Base-by-base conservation (phyloP, 306 rosid species). In the Quercus glauca region DNA sequence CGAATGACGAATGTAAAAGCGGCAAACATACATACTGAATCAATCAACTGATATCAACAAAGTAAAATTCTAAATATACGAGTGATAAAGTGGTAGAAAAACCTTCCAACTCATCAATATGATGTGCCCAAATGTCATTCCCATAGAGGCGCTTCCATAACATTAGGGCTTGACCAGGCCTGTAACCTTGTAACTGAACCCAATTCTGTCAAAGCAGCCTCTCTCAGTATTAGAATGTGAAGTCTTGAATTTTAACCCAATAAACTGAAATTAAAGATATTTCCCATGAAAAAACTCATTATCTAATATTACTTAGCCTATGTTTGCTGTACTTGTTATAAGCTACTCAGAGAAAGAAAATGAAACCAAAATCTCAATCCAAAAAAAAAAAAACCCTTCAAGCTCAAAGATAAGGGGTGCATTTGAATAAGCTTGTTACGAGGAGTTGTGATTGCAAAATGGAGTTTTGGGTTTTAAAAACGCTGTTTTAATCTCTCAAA, bases 141-240 rank as follows among this genome's bases (percentile, higher is more conserved):
- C 98, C 97, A 82, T 94, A 94, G 21, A 92, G 81, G 59, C 97
- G 97, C 82, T 89, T 94, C 98, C 98, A 94, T 53, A 94, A 85
- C 97, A 94, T 92, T 82, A 94, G 81, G 73, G 97, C 97, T 81
- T 94, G 98, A 15, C 97, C 98, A 55, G 97, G 93, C 60, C 97
- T 86, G 79, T 83, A 94, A 63, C 97, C 98, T 76, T 74, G 91
- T 52, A 90, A 88, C 75, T 87, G 92, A 85, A 92, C 97, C 98
- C 98, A 94, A 85, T 86, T 85, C 97, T 94, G 83, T 28, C 57
- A 65, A 68, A 78, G 29, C 76, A 82, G 25, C 4, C 43, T 68
- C 19, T 68, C 19, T 59, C 55, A 72, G 41, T 41, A 43, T 53
- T 52, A 69, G 23, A 55, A 60, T 61, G 43, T 72, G 33, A 68